phyloP scores from a whole-genome alignment of 1,284 basidiomycete genomes.

The Meira nashicola region DNA sequence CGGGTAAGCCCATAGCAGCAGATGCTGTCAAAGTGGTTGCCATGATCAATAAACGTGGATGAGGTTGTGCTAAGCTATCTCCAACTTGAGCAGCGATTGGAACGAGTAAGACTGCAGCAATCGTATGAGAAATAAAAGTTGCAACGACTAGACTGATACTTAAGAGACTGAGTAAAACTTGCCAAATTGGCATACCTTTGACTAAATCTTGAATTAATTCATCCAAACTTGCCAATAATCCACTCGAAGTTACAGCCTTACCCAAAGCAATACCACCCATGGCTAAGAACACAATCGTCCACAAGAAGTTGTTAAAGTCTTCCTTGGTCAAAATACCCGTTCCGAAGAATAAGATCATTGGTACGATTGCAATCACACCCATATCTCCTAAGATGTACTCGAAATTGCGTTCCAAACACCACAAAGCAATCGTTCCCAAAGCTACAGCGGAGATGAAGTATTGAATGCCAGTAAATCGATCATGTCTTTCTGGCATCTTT shows the following conservation, averaged over 20 bases:
- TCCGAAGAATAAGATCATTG: conserved; percentile 88
- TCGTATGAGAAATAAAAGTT: conserved; percentile 56
- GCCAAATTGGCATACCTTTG: conserved; percentile 68
- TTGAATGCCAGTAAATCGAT: conserved; percentile 71
- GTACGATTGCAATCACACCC: conserved; percentile 88
- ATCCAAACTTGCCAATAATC: conserved; percentile 62
- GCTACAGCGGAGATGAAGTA: conserved; percentile 85
- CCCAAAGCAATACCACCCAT: conserved; percentile 98
- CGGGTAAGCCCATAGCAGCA: conserved; percentile 95
- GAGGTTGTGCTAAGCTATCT: conserved; percentile 59
- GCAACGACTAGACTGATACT: conserved; percentile 74
- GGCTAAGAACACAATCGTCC: conserved; percentile 53
- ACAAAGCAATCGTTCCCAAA: conserved; percentile 77
- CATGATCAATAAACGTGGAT: conserved; percentile 51
- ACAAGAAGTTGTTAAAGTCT: conserved; percentile 53
- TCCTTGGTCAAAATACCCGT: conserved; percentile 89
- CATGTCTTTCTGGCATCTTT: conserved; percentile 33
- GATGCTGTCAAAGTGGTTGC: conserved; percentile 84
- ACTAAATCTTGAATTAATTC: conserved; percentile 64
- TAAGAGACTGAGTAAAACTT: conserved; percentile 77
- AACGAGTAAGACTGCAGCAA: conserved; percentile 89
- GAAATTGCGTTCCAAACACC: conserved; percentile 83
- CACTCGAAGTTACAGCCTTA: conserved; percentile 85
- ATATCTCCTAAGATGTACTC: conserved; percentile 83
- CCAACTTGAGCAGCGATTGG: conserved; percentile 93